These are phyloP conservation scores for Podosphaera xanthii DNA, from an alignment of 2,329 filamentous ascomycete species.

Conservation along the genomic window DNA sequence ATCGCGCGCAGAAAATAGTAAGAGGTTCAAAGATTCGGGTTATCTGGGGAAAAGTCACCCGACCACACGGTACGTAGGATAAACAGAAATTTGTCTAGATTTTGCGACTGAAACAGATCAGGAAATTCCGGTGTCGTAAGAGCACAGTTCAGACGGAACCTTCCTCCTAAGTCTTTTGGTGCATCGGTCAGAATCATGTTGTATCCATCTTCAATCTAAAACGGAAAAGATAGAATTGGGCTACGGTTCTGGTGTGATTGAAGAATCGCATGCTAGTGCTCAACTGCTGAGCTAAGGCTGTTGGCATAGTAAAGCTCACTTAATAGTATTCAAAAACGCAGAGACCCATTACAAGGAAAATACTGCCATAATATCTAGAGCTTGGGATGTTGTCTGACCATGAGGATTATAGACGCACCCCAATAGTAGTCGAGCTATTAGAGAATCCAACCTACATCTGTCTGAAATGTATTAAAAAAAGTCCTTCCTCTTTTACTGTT, in stretches of 20 bases:
- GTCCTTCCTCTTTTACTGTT: no score
- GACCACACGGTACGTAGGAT: constrained; percentile 56
- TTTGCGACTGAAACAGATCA: constrained; percentile 16
- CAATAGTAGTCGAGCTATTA: no score
- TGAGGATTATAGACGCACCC: no score
- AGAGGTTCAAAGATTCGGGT: constrained; percentile 96
- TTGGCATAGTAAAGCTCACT: constrained; percentile 29
- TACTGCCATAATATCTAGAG: no score
- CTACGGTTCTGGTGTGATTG: constrained; percentile 26
- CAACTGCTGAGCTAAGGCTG: constrained; percentile 26
- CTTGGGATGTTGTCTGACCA: no score
- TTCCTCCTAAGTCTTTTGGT: constrained; percentile 90
- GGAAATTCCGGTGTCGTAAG: constrained; percentile 96
- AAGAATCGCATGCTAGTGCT: constrained; percentile 37
- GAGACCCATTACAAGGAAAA: constrained; percentile 10
- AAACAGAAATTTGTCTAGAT: not conserved
- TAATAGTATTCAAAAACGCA: constrained; percentile 26
- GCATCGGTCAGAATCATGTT: constrained; percentile 92
- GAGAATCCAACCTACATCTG: no score
- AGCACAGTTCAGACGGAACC: constrained; percentile 90
- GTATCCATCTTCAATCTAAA: constrained; percentile 94
- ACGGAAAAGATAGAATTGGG: constrained; percentile 7
- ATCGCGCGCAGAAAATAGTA: constrained; percentile 84
- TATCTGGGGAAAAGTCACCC: constrained; percentile 97
- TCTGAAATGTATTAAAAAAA: no score